Evolutionary conservation across 805 yeast genomes (phyloP).

Genomic region (Zygoascus bituminiphila): DNA sequence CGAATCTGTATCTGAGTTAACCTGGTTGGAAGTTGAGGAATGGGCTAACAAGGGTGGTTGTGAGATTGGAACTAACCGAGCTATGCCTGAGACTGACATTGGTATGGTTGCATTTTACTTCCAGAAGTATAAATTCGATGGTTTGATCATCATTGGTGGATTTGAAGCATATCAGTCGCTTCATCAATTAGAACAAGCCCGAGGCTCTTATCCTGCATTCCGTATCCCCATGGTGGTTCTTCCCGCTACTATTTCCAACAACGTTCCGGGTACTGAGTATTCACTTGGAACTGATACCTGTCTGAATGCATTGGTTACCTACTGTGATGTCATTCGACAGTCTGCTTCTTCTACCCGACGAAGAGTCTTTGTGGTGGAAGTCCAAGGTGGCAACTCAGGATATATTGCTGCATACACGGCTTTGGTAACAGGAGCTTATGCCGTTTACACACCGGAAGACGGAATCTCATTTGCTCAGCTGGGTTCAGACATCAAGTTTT

Average conservation of each 20-base stretch:
- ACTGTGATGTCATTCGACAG: conserved; percentile 93
- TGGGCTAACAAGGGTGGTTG: conserved; percentile 93
- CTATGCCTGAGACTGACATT: conserved; percentile 71
- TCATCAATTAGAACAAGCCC: conserved; percentile 69
- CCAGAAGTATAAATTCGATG: conserved; percentile 82
- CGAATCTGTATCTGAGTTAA: conserved; percentile 65
- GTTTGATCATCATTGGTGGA: conserved; percentile 88
- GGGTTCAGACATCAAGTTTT: conserved; percentile 63
- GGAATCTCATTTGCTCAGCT: conserved; percentile 60
- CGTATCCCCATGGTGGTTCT: conserved; percentile 89
- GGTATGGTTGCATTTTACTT: conserved; percentile 91
- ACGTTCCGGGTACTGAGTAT: conserved; percentile 98
- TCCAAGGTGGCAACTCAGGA: conserved; percentile 97
- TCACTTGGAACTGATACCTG: conserved; percentile 95
- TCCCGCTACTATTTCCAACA: conserved; percentile 95
- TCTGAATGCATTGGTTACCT: conserved; percentile 78
- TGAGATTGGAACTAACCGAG: conserved; percentile 92
- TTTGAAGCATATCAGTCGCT: conserved; percentile 91
- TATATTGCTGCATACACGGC: conserved; percentile 83
- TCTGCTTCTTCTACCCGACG: conserved; percentile 91
- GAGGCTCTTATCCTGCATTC: conserved; percentile 77
- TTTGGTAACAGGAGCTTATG: conserved; percentile 83
- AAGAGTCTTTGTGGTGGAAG: conserved; percentile 92
- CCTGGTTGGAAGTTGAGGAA: conserved; percentile 80
- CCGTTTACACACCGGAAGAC: conserved; percentile 85